Conservation (phyloP, 2,329 filamentous ascomycete genomes). For the Cercospora janseana region DNA sequence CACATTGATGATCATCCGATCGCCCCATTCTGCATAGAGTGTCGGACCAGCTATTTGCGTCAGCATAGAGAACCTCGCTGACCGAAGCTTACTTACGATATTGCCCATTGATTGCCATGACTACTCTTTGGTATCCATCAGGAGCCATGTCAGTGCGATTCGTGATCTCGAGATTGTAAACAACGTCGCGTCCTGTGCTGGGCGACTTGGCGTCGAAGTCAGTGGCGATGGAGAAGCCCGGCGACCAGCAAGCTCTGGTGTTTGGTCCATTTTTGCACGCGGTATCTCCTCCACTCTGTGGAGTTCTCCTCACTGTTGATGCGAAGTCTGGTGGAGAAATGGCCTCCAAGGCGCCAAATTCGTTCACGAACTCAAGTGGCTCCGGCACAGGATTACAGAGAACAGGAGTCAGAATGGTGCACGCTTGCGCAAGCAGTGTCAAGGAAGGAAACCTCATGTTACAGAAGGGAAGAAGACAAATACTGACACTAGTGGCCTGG, state of each 20-base stretch:
- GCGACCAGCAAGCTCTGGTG: constrained; percentile 45
- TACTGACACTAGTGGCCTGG: neutral
- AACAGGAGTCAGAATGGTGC: constrained; percentile 4
- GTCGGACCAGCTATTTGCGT: constrained; percentile 54
- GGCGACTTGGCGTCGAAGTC: constrained; percentile 48
- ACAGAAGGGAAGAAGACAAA: neutral
- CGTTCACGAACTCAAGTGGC: constrained; percentile 12
- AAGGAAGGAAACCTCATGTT: constrained; percentile 14
- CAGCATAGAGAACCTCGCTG: neutral
- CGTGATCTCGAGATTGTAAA: constrained; percentile 37
- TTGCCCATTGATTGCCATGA: constrained; percentile 59
- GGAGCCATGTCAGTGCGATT: constrained; percentile 40
- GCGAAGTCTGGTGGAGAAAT: constrained; percentile 4
- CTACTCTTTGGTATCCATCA: constrained; percentile 37
- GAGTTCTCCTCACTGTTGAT: constrained; percentile 10
- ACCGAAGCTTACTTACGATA: constrained; percentile 45
- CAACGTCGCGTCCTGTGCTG: constrained; percentile 39
- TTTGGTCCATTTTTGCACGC: constrained; percentile 43
- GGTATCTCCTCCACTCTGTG: constrained; percentile 14
- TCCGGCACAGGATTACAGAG: constrained; percentile 11
- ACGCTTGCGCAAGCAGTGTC: constrained; percentile 5
- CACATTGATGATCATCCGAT: constrained; percentile 47
- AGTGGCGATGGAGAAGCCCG: constrained; percentile 46
- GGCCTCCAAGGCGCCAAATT: constrained; percentile 10
- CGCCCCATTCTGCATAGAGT: constrained; percentile 51